Evolutionary conservation across 768 basidiomycete genomes (phyloP).

Genomic region (Lentinula lateritia): DNA sequence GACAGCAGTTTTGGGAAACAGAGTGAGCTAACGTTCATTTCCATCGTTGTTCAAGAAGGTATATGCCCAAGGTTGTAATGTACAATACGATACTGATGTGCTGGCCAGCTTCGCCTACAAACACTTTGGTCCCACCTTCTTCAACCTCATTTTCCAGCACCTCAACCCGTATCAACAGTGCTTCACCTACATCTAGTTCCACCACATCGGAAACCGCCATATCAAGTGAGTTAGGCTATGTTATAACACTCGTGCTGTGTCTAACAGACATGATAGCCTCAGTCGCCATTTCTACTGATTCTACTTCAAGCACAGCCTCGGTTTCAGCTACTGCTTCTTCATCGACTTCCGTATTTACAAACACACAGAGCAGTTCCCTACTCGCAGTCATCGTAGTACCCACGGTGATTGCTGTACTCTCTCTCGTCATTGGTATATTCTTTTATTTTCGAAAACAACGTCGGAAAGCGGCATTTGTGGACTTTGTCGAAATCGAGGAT

Average conservation of each 20-base stretch:
- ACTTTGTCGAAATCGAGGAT: background rate
- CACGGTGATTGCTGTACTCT: conserved; percentile 12
- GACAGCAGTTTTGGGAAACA: conserved; percentile 11
- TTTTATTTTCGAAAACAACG: conserved; percentile 13
- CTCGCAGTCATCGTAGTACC: conserved; percentile 13
- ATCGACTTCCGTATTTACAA: background rate
- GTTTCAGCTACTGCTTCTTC: background rate
- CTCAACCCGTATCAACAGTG: too few relatives aligned
- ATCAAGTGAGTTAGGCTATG: background rate
- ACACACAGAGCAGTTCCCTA: conserved; percentile 6
- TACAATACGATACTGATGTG: background rate
- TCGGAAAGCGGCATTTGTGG: background rate
- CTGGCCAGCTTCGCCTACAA: background rate
- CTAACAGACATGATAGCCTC: background rate
- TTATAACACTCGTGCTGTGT: background rate
- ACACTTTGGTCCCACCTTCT: background rate
- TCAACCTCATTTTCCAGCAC: conserved; percentile 63
- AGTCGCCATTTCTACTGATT: background rate
- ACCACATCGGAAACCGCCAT: background rate
- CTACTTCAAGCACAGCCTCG: background rate
- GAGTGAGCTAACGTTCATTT: conserved; percentile 21
- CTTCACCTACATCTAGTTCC: too few relatives aligned
- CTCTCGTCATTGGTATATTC: conserved; percentile 12
- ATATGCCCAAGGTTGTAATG: background rate
- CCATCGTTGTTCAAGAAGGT: conserved; percentile 13